A percentile compares a stretch with the other conserved stretches of the same genome.
Evolutionary conservation across 2,329 filamentous ascomycete species (phyloP).

Genomic region (Cordyceps farinosa): DNA sequence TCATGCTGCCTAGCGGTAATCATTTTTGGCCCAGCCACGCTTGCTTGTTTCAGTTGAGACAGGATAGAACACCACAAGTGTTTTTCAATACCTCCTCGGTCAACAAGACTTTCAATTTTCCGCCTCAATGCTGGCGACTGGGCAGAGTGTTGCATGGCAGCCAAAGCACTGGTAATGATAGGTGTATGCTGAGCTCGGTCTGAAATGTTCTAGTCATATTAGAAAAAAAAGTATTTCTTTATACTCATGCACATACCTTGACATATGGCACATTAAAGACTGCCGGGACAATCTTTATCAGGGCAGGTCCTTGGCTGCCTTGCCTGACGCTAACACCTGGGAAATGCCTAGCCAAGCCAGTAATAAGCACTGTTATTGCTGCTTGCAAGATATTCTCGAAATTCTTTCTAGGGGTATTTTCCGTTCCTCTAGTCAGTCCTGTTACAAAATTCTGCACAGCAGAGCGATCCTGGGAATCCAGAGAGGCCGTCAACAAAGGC

Average conservation of each 20-base stretch:
- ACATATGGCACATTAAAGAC: constrained; percentile 37
- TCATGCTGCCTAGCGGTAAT: neutral
- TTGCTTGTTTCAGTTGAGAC: neutral
- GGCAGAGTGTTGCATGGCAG: constrained; percentile 30
- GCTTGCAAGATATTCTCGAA: constrained; percentile 20
- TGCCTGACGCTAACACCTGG: constrained; percentile 23
- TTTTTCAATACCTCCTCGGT: neutral
- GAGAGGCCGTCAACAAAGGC: neutral
- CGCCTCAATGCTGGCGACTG: constrained; percentile 34
- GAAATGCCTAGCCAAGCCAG: constrained; percentile 25
- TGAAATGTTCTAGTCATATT: constrained; percentile 25
- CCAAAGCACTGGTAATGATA: constrained; percentile 30
- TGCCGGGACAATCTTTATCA: constrained; percentile 31
- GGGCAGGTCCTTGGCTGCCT: constrained; percentile 21
- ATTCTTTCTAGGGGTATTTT: accelerated
- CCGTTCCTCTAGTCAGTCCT: neutral
- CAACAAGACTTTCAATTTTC: constrained; percentile 24
- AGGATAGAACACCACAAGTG: neutral
- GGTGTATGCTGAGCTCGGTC: constrained; percentile 28
- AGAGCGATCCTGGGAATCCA: neutral
- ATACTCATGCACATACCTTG: constrained; percentile 25
- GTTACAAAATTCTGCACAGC: neutral
- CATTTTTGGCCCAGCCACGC: neutral
- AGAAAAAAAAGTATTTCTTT: neutral
- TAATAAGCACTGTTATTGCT: constrained; percentile 27